Evolutionary conservation across 2,329 filamentous ascomycete species (phyloP), one percentile per base, ranked within the genome.

Genomic region (Scytalidium sp.): DNA sequence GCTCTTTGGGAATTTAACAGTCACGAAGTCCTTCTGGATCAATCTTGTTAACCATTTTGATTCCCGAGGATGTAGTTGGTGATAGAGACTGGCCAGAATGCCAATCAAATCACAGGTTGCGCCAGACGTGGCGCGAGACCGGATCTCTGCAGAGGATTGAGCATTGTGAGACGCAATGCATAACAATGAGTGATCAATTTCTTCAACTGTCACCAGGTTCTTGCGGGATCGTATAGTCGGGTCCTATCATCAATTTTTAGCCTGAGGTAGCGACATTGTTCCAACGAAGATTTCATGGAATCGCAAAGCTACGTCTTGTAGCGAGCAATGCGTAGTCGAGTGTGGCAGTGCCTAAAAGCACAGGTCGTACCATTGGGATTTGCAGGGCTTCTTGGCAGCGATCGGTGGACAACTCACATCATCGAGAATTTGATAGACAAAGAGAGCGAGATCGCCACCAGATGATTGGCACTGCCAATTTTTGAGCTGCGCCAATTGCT

Each of bases 41-140:
- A 97, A 72, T 3, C 92, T 79, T 0, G 88, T 88, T 10, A 96
- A 75, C 92, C 92, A 97, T 69, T 96, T 96, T 3, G 85, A 87
- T 62, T 96, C 88, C 41, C 75, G 73, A 3, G 88, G 80, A 42
- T 74, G 74, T 9, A 90, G 63, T 7, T 80, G 78, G 23, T 69
- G 71, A 59, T 87, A 88, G 1, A 92, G 62, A 0, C 65, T 63
- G 19, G 73, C 73, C 1, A 93, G 65, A 3, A 75, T 64, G 3
- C 70, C 67, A 19, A 73, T 66, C 27, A 47, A 52, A 29, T 51
- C 52, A 13, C 43, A 19, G 19, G 32, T 20, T 10, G 20, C 27
- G 41, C 27, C 19, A 3, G 39, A 45, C 10, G 45, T 39, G 11
- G 56, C 57, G 43, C 58, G 13, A 19, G 67, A 63, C 42, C 79